Evolutionary conservation across 2,329 filamentous ascomycete genomes (phyloP).

Genomic region (Monilinia polystroma): DNA sequence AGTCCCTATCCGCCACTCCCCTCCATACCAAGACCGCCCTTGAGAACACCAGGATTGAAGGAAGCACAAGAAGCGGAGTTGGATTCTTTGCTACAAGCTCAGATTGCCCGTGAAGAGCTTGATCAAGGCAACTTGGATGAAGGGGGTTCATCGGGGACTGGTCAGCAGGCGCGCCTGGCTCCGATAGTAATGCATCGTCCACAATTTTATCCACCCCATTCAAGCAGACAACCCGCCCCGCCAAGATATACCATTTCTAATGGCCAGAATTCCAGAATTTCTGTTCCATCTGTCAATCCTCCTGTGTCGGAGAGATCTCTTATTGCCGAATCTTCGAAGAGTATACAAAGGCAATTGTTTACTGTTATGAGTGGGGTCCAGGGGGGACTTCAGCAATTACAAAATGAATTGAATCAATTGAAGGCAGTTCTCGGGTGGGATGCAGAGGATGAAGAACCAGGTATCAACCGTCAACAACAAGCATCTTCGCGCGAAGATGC

Average conservation of each 20-base stretch:
- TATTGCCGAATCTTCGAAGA: conserved; percentile 30
- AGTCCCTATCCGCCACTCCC: conserved; percentile 25
- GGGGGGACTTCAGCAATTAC: conserved; percentile 32
- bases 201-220: conserved; percentile 15
- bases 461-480: background rate
- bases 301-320: conserved; percentile 11
- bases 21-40: conserved; percentile 19
- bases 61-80: conserved; percentile 24
- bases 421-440: conserved; percentile 34
- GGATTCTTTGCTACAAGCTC: conserved; percentile 30
- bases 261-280: background rate
- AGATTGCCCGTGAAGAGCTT: conserved; percentile 29
- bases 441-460: conserved; percentile 23
- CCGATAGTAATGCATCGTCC: conserved; percentile 15
- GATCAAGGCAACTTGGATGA: conserved; percentile 18
- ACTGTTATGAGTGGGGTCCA: conserved; percentile 32
- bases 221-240: background rate
- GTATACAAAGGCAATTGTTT: conserved; percentile 33
- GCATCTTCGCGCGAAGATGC: background rate
- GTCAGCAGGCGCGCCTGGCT: background rate
- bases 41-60: conserved; percentile 6
- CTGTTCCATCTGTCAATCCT: background rate
- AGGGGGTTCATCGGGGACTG: conserved; percentile 8
- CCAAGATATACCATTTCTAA: conserved; percentile 2
- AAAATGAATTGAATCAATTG: conserved; percentile 33